Evolutionary conservation across 2,329 filamentous ascomycete genomes (phyloP).

Genomic region (Fusarium oxysporum): DNA sequence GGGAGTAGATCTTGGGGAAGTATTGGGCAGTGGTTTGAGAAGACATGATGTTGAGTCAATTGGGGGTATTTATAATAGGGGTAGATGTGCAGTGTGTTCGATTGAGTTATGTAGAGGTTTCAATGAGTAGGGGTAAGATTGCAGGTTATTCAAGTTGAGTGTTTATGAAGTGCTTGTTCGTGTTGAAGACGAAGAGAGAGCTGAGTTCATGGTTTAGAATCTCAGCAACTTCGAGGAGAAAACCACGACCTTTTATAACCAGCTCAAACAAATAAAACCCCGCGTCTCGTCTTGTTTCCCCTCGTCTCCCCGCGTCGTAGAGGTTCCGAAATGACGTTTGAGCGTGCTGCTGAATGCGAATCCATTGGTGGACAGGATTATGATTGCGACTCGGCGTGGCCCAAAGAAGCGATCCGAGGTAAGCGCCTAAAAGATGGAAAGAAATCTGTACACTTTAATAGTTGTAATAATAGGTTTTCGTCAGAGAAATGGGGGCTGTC

Average conservation of each 20-base stretch:
- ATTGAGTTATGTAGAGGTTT: neutral
- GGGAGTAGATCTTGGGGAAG: constrained; percentile 45
- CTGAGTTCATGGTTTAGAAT: constrained; percentile 14
- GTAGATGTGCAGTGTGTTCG: neutral
- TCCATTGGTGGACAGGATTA: constrained; percentile 32
- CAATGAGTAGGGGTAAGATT: neutral
- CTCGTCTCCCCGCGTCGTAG: constrained; percentile 31
- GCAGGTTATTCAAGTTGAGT: constrained; percentile 1
- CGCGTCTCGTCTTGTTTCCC: constrained; percentile 21
- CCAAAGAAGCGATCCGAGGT: constrained; percentile 39
- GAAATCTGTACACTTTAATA: neutral
- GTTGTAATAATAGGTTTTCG: constrained; percentile 34
- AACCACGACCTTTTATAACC: constrained; percentile 29
- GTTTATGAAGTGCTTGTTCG: constrained; percentile 11
- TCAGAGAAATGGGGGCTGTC: constrained; percentile 36
- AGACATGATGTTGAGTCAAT: constrained; percentile 36
- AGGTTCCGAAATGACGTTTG: constrained; percentile 38
- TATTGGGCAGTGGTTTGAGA: constrained; percentile 39
- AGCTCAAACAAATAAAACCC: constrained; percentile 10
- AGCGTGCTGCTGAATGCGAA: constrained; percentile 30
- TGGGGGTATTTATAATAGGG: neutral
- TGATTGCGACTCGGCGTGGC: constrained; percentile 33
- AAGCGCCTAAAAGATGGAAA: constrained; percentile 23
- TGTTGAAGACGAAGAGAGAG: constrained; percentile 19
- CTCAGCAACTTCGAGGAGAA: constrained; percentile 23